These are phyloP conservation scores for Tulasnella calospora DNA, from an alignment of 768 basidiomycete species.

Conservation along the genomic window DNA sequence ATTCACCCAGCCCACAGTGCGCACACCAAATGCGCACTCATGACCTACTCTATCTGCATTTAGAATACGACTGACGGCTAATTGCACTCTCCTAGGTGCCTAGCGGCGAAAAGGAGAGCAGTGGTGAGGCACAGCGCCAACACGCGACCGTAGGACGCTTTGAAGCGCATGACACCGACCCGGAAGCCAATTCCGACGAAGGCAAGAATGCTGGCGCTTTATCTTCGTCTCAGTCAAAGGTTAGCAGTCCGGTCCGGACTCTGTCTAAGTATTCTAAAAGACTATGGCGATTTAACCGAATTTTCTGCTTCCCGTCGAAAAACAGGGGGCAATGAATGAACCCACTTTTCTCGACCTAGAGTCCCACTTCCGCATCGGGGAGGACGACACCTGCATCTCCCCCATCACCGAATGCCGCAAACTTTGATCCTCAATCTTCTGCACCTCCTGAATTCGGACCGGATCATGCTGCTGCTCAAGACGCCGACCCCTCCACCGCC, in stretches of 20 bases:
- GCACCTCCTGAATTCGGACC: background rate
- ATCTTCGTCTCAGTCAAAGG: background rate
- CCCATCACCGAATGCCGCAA: background rate
- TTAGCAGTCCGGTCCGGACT: no score
- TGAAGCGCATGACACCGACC: background rate
- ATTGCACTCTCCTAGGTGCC: background rate
- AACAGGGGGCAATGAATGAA: slow-evolving; percentile 10
- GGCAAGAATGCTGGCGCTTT: background rate
- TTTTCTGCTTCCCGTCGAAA: background rate
- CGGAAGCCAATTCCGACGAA: background rate
- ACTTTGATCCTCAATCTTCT: background rate
- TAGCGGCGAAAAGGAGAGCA: background rate
- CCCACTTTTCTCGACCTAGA: slow-evolving; percentile 25
- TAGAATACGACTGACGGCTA: background rate
- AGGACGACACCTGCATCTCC: background rate
- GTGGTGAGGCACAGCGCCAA: slow-evolving; percentile 4
- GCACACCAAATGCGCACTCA: background rate
- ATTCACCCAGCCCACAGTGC: background rate
- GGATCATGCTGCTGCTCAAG: no score
- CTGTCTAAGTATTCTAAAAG: no score
- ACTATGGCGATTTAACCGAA: background rate
- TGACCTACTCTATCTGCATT: background rate
- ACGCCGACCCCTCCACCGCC: background rate
- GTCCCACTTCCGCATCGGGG: background rate
- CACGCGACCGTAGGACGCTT: slow-evolving; percentile 14